A percentile compares a stretch with the other conserved stretches of the same genome.
phyloP scores from a whole-genome alignment of 2,329 filamentous ascomycete species.

The Talaromyces sp. region DNA sequence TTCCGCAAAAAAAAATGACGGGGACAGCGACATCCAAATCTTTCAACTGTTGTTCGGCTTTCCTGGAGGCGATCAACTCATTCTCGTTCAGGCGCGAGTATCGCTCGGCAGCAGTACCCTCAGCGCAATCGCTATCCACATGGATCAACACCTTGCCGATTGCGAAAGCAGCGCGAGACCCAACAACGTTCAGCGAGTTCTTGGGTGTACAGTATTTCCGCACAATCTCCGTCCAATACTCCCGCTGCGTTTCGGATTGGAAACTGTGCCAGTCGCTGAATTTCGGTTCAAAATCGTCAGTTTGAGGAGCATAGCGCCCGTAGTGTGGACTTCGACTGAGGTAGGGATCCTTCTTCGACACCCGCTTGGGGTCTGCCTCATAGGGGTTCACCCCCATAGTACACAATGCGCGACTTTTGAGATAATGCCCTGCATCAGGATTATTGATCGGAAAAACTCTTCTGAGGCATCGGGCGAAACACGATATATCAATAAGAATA shows the following conservation, averaged over 20 bases:
- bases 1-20: conserved; percentile 34
- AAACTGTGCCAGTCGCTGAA: conserved; percentile 30
- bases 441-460: neutral
- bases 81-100: conserved; percentile 35
- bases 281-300: conserved; percentile 33
- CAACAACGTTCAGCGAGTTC: conserved; percentile 28
- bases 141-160: conserved; percentile 34
- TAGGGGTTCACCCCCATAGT: conserved; percentile 27
- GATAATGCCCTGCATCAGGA: conserved; percentile 6
- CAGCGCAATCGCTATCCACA: conserved; percentile 28
- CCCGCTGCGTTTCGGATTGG: conserved; percentile 20
- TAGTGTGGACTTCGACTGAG: conserved; percentile 29
- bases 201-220: conserved; percentile 28
- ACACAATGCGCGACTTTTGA: conserved; percentile 1
- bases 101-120: conserved; percentile 25
- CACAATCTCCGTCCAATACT: conserved; percentile 35
- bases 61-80: conserved; percentile 31
- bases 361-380: conserved; percentile 29
- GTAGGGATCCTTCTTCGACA: conserved; percentile 32
- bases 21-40: conserved; percentile 32
- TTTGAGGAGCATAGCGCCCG: conserved; percentile 30
- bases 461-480: neutral
- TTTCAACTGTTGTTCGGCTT: conserved; percentile 30
- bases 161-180: conserved; percentile 31
- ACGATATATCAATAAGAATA: neutral